Percentiles rank a stretch among this genome's conserved stretches.
Conservation (phyloP, 2,329 filamentous ascomycete genomes). For the Diaporthe citrichinensis region DNA sequence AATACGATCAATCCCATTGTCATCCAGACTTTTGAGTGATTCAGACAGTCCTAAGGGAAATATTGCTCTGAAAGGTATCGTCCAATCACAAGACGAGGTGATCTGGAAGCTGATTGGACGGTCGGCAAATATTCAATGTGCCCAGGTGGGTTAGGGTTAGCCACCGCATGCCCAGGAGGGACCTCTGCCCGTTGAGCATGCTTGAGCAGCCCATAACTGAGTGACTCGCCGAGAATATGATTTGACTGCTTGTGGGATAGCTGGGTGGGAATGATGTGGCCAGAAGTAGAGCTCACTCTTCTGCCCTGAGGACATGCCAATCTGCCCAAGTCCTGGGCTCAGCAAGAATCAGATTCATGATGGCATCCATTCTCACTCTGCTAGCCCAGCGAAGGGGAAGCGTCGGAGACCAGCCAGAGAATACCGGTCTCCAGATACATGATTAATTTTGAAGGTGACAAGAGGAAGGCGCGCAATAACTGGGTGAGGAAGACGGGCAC, state of each 20-base stretch:
- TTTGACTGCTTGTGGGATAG: no score
- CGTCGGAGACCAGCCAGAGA: not conserved
- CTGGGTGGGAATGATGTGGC: not conserved
- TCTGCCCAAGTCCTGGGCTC: not conserved
- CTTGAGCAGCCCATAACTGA: not conserved
- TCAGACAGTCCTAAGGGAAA: not conserved
- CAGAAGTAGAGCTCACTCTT: not conserved
- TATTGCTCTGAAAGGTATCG: not conserved
- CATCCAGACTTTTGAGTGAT: not conserved
- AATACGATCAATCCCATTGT: not conserved
- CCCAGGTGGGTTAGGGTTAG: not conserved
- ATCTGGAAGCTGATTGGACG: not conserved
- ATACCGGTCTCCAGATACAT: not conserved
- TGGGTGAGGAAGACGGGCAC: not conserved
- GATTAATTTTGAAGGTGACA: no score
- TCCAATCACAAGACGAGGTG: conserved; percentile 5
- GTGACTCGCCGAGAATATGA: not conserved
- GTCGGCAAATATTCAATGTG: not conserved
- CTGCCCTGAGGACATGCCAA: not conserved
- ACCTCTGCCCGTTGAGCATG: not conserved
- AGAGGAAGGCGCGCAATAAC: not conserved
- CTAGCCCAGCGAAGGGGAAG: not conserved
- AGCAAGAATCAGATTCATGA: not conserved
- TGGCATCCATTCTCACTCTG: not conserved
- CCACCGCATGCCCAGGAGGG: not conserved